These are phyloP conservation scores for Endogone sp. DNA, from an alignment of 192 early-diverging fungal species.

Conservation along the genomic window DNA sequence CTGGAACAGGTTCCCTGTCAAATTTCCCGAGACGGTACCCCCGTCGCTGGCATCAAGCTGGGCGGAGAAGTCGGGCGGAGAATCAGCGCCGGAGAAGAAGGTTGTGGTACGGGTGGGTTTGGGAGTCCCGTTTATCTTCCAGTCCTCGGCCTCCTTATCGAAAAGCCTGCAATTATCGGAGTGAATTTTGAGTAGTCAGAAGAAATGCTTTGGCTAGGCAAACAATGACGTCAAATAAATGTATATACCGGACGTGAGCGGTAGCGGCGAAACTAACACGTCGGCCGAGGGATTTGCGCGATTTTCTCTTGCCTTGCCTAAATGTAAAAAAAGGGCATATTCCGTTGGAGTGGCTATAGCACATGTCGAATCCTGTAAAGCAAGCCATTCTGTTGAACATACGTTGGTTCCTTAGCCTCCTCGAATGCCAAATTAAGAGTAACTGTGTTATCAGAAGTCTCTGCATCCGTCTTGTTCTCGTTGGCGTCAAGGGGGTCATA, in stretches of 20 bases:
- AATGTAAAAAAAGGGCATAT: not conserved
- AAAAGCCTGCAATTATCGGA: too few relatives aligned
- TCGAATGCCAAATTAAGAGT: not conserved
- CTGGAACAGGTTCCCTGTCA: not conserved
- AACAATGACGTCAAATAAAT: not conserved
- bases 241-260: conserved; percentile 1
- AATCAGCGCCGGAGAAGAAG: not conserved
- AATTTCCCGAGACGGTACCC: not conserved
- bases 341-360: not conserved
- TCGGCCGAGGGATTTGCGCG: conserved; percentile 2
- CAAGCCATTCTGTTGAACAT: not conserved
- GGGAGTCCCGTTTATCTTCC: not conserved
- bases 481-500: not conserved
- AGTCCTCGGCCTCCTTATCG: not conserved
- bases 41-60: not conserved
- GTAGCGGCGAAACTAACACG: conserved; percentile 1
- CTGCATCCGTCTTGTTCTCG: not conserved
- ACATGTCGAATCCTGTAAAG: not conserved
- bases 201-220: not conserved
- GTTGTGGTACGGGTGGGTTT: not conserved
- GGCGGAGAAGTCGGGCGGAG: not conserved
- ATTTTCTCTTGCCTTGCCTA: not conserved
- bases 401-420: not conserved
- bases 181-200: not conserved
- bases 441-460: not conserved